phyloP scores from a whole-genome alignment of 495 filamentous ascomycete genomes.

The Penicillium silybi region DNA sequence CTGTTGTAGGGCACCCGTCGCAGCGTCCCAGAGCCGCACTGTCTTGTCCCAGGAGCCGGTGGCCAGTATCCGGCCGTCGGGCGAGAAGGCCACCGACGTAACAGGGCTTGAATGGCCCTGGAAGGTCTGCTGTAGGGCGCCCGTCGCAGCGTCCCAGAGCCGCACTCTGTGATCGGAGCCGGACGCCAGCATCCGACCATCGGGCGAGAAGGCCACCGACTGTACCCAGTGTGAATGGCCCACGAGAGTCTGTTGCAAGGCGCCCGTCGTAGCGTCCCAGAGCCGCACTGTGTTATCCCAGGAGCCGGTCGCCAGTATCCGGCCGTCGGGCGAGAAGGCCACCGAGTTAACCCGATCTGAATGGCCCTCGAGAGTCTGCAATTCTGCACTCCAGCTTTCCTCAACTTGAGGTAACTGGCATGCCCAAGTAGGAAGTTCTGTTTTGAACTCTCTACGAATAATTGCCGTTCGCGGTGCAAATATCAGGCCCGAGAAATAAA shows the following conservation, averaged over 20 bases:
- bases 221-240: constrained; percentile 7
- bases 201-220: constrained; percentile 4
- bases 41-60: constrained; percentile 11
- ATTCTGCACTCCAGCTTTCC: no score
- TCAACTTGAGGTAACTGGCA: no score
- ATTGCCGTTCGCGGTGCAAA: no score
- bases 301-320: constrained; percentile 18
- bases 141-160: no score
- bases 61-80: constrained; percentile 16
- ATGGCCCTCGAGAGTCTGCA: no score
- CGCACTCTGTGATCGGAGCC: constrained; percentile 3
- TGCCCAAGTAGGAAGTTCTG: no score
- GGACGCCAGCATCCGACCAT: constrained; percentile 5
- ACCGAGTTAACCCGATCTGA: constrained; percentile 8
- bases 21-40: constrained; percentile 10
- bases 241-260: constrained; percentile 14
- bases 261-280: constrained; percentile 10
- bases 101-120: no score
- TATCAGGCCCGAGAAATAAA: no score
- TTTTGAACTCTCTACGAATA: no score
- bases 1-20: constrained; percentile 2
- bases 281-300: constrained; percentile 6
- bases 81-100: constrained; percentile 20
- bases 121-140: no score
- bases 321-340: constrained; percentile 25